Evolutionary conservation across 495 filamentous ascomycete species (phyloP), one percentile per base, ranked within the genome.

Genomic region (Letharia columbiana): DNA sequence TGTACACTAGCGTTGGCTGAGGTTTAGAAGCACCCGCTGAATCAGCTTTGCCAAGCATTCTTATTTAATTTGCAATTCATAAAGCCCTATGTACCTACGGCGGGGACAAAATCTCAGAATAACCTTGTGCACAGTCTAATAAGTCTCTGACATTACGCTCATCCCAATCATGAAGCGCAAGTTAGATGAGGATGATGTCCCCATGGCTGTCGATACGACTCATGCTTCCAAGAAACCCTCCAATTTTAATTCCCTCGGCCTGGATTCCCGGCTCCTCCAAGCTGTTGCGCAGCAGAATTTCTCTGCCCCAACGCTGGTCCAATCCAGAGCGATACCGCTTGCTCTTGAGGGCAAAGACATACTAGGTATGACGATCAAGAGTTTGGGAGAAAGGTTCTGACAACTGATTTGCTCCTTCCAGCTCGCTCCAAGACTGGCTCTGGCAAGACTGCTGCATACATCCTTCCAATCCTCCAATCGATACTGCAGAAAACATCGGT

Each of bases 361-460:
- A 64, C 77, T 98, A 56, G 91, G 86, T 85, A 75, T 10, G 15
- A n/a, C 7, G 37, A 62, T 39, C 28, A 31, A 17, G 44, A 33
- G 0, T 31, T 41, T 35, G 1, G 6, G 10, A 47, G 10, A 28
- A 23, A 13, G 8, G 6, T 31, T n/a, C 9, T 2, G 2, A 57
- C 23, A 28, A 28, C 52, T 58, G n/a, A 64, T 81, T 63, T 59
- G 17, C 60, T 42, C 31, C 60, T 40, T 61, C 65, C 61, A 86
- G 86, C 91, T 61, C 90, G 90, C 69, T 89, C 93, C 52, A 94
- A 91, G 76, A 97, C 92, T 28, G 92, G 92, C 39, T 94, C 91
- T 28, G 93, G 94, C 58, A 98, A 98, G 78, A 98, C 94, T 8
- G 89, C 90, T n/a, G 94, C 94, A 61, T 98, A 98, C 76, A 80